These are phyloP conservation scores for Coniochaeta hoffmannii DNA, from an alignment of 2,329 filamentous ascomycete genomes.

Conservation along the genomic window DNA sequence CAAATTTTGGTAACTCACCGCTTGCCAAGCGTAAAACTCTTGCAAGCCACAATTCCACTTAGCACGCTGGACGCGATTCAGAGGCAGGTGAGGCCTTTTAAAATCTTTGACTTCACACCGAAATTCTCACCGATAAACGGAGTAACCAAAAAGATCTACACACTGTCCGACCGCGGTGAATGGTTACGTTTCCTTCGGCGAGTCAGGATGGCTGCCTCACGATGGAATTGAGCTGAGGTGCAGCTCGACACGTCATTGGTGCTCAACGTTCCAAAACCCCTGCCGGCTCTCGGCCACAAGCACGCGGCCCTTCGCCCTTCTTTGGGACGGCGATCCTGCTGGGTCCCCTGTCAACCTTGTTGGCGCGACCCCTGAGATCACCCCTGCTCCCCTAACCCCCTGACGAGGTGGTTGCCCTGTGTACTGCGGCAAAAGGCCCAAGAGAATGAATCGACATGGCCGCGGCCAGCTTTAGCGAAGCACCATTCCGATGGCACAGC, in stretches of 20 bases:
- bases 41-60: background rate
- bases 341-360: background rate
- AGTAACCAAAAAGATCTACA: background rate
- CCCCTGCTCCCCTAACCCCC: background rate
- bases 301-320: background rate
- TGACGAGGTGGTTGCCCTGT: background rate
- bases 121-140: background rate
- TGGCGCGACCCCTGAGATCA: conserved; percentile 2
- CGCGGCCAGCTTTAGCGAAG: conserved; percentile 3
- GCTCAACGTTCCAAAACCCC: background rate
- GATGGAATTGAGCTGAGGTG: background rate
- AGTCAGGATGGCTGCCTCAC: background rate
- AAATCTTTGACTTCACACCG: background rate
- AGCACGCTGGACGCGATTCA: background rate
- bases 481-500: background rate
- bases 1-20: background rate
- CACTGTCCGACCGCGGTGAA: background rate
- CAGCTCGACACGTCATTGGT: background rate
- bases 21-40: background rate
- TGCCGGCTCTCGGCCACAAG: background rate
- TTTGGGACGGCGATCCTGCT: background rate
- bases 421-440: background rate
- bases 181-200: background rate
- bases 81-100: background rate
- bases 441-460: background rate